Percentiles rank a stretch among this genome's conserved stretches.
These are phyloP conservation scores for Naganishia antarctica DNA, from an alignment of 768 basidiomycete genomes.

Conservation along the genomic window DNA sequence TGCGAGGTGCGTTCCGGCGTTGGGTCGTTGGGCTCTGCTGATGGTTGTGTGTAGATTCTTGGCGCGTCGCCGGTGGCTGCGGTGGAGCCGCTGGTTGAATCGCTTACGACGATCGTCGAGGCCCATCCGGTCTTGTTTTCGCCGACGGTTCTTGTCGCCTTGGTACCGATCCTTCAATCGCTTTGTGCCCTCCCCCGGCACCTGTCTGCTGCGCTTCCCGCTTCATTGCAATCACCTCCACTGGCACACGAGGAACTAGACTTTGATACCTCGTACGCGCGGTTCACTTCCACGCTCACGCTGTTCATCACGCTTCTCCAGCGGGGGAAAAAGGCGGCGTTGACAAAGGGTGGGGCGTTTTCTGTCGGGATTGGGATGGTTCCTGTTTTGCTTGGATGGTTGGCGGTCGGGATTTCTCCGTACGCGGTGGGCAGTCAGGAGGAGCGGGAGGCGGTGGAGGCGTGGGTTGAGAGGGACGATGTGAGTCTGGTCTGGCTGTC, in stretches of 20 bases:
- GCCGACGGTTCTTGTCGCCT: neutral
- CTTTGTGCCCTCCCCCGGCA: constrained; percentile 7
- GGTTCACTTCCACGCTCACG: neutral
- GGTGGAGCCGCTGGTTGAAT: neutral
- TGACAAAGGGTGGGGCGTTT: neutral
- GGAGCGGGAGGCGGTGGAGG: neutral
- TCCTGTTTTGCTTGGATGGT: neutral
- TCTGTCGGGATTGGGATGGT: neutral
- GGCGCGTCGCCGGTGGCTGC: neutral
- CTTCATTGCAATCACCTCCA: constrained; percentile 6
- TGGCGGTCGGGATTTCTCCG: neutral
- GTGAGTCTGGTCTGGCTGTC: neutral
- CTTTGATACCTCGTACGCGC: neutral
- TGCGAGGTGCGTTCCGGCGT: constrained; percentile 26
- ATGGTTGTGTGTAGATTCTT: constrained; percentile 13
- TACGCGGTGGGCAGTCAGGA: neutral
- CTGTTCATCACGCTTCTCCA: neutral
- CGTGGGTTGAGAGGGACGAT: constrained; percentile 20
- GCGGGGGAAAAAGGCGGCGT: neutral
- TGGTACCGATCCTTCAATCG: constrained; percentile 19
- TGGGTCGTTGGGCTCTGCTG: neutral
- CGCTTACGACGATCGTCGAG: constrained; percentile 9
- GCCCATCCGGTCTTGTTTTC: constrained; percentile 20
- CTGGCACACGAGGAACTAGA: neutral
- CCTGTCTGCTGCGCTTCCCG: neutral